These are phyloP conservation scores for Arthrobotrys musiformis DNA, from an alignment of 2,329 filamentous ascomycete species.

Conservation along the genomic window DNA sequence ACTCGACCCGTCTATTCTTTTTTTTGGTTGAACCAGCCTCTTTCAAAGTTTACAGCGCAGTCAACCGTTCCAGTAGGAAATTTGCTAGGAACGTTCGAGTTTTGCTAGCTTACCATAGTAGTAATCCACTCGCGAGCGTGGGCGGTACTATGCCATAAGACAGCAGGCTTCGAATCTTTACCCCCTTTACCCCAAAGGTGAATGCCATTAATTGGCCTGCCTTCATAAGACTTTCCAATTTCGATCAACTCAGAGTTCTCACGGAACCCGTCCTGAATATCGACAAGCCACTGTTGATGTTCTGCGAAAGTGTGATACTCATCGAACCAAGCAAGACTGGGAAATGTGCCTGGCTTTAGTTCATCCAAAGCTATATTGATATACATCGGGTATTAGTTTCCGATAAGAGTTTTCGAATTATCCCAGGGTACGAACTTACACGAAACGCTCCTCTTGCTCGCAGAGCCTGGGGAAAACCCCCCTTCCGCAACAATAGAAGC, in stretches of 20 bases:
- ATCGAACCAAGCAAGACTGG: constrained; percentile 65
- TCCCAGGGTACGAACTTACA: constrained; percentile 18
- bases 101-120: constrained; percentile 62
- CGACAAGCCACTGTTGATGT: constrained; percentile 66
- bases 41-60: too few relatives aligned
- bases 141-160: constrained; percentile 70
- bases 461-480: constrained; percentile 15
- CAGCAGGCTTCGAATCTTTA: constrained; percentile 62
- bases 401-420: background rate
- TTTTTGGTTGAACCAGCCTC: too few relatives aligned
- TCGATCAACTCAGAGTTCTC: constrained; percentile 66
- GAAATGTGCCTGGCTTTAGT: constrained; percentile 4
- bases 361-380: constrained; percentile 5
- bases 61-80: too few relatives aligned
- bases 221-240: constrained; percentile 66
- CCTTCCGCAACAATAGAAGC: constrained; percentile 34
- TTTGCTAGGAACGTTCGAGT: background rate
- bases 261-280: constrained; percentile 65
- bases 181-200: constrained; percentile 65
- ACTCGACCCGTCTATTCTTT: too few relatives aligned
- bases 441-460: constrained; percentile 5
- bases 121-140: constrained; percentile 73
- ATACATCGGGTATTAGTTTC: background rate
- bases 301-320: constrained; percentile 68
- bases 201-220: constrained; percentile 64